Base-by-base conservation (phyloP, 306 rosid species). In the Quercus berberidifolia region DNA sequence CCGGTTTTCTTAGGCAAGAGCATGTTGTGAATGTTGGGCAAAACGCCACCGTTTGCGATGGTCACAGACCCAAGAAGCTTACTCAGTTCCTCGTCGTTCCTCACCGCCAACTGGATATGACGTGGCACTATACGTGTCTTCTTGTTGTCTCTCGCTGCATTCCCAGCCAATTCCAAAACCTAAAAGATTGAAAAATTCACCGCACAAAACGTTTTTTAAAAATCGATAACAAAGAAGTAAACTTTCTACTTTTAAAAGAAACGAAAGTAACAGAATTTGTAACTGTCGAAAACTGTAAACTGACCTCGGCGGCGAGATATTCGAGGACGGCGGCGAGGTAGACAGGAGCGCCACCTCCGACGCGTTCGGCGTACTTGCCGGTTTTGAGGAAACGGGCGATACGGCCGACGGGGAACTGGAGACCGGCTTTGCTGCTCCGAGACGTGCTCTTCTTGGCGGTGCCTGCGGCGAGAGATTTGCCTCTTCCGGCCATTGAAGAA, bases 151-250 rank as follows among this genome's bases (percentile, higher is more conserved):
- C 83, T 74, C 0, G 83, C 83, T 0, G 83, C 78, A 26, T 80
- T 80, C 11, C 83, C 83, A 25, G 83, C 78, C 83, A 80, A 65
- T 65, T 80, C 83, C 83, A 80, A 55, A 7, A 73, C 83, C 83
- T 73, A 54, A 19, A 26, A 26, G 0, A 26, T 25, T 25, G 28
- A 0, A 59, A 3, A 58, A 58, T 21, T 58, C 10, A 6, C 41
- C 0, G 0, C 41, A 35, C 41, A 0, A 35, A 35, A 35, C 41
- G 1, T 6, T 6, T 35, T 35, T 6, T 6, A 6, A 35, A 35
- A 6, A 35, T 35, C 0, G 41, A 35, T 6, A 38, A 0, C 2
- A 38, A 7, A 38, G 43, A 35, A 35, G 0, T 6, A 35, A 35
- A 35, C 10, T 35, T 6, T 35, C 0, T 35, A 38, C 46, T 2